These are phyloP conservation scores for Colletotrichum simmondsii DNA, from an alignment of 2,329 filamentous ascomycete genomes.

Conservation along the genomic window DNA sequence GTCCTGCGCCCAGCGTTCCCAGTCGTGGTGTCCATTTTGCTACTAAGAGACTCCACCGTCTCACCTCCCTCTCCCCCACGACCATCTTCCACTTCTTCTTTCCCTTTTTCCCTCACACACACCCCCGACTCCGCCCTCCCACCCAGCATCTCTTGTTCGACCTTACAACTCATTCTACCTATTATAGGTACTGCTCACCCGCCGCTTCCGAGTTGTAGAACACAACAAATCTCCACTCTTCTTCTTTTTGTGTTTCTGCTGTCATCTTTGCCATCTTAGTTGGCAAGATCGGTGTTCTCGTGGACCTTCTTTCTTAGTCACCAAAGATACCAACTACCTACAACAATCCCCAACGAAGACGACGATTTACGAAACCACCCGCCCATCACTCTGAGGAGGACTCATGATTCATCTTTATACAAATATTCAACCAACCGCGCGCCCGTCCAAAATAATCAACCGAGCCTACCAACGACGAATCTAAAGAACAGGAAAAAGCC, in stretches of 20 bases:
- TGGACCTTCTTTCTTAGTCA: constrained; percentile 14
- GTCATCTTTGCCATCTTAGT: not conserved
- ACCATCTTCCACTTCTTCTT: constrained; percentile 26
- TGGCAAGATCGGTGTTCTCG: constrained; percentile 21
- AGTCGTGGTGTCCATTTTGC: not conserved
- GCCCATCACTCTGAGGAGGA: not conserved
- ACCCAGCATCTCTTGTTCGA: constrained; percentile 10
- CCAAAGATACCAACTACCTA: constrained; percentile 16
- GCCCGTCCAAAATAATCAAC: not conserved
- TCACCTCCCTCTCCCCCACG: constrained; percentile 19
- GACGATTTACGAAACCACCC: not conserved
- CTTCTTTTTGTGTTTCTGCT: not conserved
- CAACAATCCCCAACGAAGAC: not conserved
- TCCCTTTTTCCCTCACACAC: constrained; percentile 32
- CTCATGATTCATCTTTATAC: not conserved
- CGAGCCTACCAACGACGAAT: constrained; percentile 8
- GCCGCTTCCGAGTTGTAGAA: constrained; percentile 13
- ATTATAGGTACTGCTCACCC: not conserved
- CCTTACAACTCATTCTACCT: not conserved
- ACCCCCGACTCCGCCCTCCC: not conserved
- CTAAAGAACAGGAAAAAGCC: not conserved
- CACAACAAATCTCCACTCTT: constrained; percentile 5
- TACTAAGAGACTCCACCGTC: constrained; percentile 30
- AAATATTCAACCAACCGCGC: not conserved
- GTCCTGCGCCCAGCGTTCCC: not conserved